Percentiles rank a stretch among this genome's conserved stretches.
Conservation (phyloP, 495 filamentous ascomycete genomes). For the Podospora conica region DNA sequence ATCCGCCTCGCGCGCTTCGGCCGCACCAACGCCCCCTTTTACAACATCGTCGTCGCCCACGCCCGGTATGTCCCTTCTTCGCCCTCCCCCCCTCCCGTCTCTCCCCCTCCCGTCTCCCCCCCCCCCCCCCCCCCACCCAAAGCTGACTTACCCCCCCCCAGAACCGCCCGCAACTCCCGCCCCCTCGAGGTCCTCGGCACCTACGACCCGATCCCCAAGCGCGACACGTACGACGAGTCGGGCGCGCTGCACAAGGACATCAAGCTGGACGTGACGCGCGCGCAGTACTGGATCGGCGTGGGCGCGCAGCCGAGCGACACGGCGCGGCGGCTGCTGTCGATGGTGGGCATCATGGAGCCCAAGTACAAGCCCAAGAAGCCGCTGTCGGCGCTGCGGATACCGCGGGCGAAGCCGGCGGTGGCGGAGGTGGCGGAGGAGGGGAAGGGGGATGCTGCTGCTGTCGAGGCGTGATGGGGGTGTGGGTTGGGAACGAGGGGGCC, state of each 20-base stretch:
- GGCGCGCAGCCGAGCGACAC: slow-evolving; percentile 90
- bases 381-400: background rate
- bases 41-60: slow-evolving; percentile 95
- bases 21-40: slow-evolving; percentile 75
- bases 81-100: slow-evolving; percentile 12
- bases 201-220: slow-evolving; percentile 83
- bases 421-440: background rate
- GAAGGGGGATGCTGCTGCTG: no score
- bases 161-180: slow-evolving; percentile 73
- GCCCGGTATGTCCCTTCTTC: no score
- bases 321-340: slow-evolving; percentile 74
- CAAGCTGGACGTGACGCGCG: slow-evolving; percentile 69
- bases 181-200: slow-evolving; percentile 93
- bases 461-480: background rate
- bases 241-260: slow-evolving; percentile 80
- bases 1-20: slow-evolving; percentile 94
- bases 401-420: background rate
- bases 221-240: slow-evolving; percentile 57
- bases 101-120: slow-evolving; percentile 3
- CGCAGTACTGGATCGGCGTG: slow-evolving; percentile 94
- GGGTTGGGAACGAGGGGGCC: background rate
- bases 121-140: background rate
- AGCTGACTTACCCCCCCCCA: slow-evolving; percentile 22
- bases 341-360: slow-evolving; percentile 48
- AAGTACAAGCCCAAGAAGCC: background rate